Evolutionary conservation across 2,329 filamentous ascomycete genomes (phyloP), one percentile per base, ranked within the genome.

Genomic region (Aspergillus fijiensis): DNA sequence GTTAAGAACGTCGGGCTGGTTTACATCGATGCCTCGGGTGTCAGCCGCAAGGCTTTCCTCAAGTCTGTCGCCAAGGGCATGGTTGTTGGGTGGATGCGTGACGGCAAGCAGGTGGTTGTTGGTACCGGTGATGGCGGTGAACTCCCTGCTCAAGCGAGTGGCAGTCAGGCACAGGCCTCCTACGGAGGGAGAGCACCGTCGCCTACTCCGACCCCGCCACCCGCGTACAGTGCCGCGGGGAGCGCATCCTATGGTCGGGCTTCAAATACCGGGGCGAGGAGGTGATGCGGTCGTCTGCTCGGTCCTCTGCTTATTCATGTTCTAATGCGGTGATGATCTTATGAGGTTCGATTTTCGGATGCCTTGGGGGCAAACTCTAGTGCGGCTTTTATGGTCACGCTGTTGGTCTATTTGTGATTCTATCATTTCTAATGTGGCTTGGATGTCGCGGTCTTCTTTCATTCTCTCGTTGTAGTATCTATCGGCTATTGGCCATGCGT

Each of bases 61-160:
- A 99, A 97, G 81, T 91, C 89, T 48, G 95, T 98, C 1, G 95
- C 93, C 21, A 97, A 96, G 80, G 92, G 95, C 47, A 98, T 99
- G 95, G 77, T 81, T 2, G 77, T 82, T 39, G 80, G 80, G 23
- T 76, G 74, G 42, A 81, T 82, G 77, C 77, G 75, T 48, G 78
- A 81, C 57, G 80, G 80, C 7, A 72, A 81, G 60, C 75, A 81
- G 65, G 74, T 82, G 11, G 72, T 82, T 31, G 80, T 82, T 11
- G 79, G 80, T 31, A 66, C 70, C 29, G 80, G 78, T 31, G 79
- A 81, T 63, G 79, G 79, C 29, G 79, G 79, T 21, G 67, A 74
- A n/a, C 57, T 75, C 5, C 66, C 72, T 12, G 54, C 66, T 47
- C 64, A 58, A 21, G 57, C 53, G 25, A 39, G 52, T 31, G 59